Percentiles rank a stretch among this genome's conserved stretches.
Conservation (phyloP, 164 flowering plant genomes). For the Akebia trifoliata region DNA sequence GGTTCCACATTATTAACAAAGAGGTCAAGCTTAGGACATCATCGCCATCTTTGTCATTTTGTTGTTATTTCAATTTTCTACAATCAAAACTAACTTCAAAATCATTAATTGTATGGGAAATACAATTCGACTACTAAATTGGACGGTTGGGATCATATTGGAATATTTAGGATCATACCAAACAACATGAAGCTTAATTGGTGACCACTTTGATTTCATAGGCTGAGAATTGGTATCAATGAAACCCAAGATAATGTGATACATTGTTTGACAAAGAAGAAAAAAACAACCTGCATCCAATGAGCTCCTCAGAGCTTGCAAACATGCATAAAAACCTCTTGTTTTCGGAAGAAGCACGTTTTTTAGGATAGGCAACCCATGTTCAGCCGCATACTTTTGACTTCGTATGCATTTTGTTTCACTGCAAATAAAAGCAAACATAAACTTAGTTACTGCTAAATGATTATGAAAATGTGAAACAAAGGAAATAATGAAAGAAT, state of each 20-base stretch:
- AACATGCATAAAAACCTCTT: constrained; percentile 69
- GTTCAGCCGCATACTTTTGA: constrained; percentile 64
- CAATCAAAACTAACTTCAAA: too few species aligned
- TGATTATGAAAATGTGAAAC: background rate
- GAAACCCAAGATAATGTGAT: background rate
- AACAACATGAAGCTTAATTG: too few species aligned
- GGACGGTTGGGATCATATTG: too few species aligned
- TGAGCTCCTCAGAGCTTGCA: constrained; percentile 53
- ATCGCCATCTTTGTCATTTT: too few species aligned
- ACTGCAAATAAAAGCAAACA: constrained; percentile 27
- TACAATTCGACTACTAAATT: too few species aligned
- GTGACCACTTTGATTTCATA: background rate
- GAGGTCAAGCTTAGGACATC: too few species aligned
- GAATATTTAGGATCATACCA: too few species aligned
- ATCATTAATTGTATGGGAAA: too few species aligned
- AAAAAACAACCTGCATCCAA: constrained; percentile 70
- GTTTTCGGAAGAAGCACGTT: constrained; percentile 83
- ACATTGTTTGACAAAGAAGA: background rate
- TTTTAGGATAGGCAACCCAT: constrained; percentile 63
- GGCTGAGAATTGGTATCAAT: background rate
- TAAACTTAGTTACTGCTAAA: background rate
- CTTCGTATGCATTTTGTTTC: constrained; percentile 69
- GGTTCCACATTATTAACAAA: too few species aligned
- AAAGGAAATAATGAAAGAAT: constrained; percentile 14
- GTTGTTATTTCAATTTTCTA: too few species aligned